These are phyloP conservation scores for Elsinoe batatas DNA, from an alignment of 2,329 filamentous ascomycete species.

Conservation along the genomic window DNA sequence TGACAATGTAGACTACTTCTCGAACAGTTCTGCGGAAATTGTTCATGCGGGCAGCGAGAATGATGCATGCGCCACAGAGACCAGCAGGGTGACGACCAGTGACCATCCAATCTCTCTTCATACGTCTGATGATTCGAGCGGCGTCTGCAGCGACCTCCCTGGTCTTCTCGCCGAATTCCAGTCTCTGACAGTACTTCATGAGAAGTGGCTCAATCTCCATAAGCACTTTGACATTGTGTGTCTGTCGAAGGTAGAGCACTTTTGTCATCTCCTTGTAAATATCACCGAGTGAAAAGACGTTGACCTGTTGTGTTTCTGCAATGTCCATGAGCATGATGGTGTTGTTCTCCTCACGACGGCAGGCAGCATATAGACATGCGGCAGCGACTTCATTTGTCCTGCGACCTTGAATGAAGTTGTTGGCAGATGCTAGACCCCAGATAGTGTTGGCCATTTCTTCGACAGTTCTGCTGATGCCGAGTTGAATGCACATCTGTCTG, in stretches of 20 bases:
- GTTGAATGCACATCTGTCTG: constrained; percentile 28
- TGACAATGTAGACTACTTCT: constrained; percentile 96
- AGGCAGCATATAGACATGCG: constrained; percentile 85
- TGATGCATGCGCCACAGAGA: constrained; percentile 85
- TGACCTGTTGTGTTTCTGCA: constrained; percentile 72
- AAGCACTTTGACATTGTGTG: constrained; percentile 49
- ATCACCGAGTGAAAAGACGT: constrained; percentile 84
- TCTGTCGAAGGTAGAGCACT: constrained; percentile 43
- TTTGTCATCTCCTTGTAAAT: constrained; percentile 78
- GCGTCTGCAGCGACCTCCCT: constrained; percentile 82
- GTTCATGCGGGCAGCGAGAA: constrained; percentile 95
- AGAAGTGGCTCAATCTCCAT: constrained; percentile 79
- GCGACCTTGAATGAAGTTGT: constrained; percentile 69
- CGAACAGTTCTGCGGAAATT: constrained; percentile 88
- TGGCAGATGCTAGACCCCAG: constrained; percentile 45
- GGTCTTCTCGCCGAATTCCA: constrained; percentile 78
- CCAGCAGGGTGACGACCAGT: constrained; percentile 88
- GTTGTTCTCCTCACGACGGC: constrained; percentile 67
- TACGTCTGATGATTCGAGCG: constrained; percentile 75
- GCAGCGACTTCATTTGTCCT: constrained; percentile 75
- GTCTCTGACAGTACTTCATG: constrained; percentile 77
- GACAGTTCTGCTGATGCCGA: constrained; percentile 30
- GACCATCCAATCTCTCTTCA: constrained; percentile 97
- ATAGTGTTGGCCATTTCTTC: constrained; percentile 32
- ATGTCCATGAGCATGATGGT: constrained; percentile 92